These are phyloP conservation scores for Aspergillus niger DNA, from an alignment of 2,329 filamentous ascomycete species.

Conservation along the genomic window DNA sequence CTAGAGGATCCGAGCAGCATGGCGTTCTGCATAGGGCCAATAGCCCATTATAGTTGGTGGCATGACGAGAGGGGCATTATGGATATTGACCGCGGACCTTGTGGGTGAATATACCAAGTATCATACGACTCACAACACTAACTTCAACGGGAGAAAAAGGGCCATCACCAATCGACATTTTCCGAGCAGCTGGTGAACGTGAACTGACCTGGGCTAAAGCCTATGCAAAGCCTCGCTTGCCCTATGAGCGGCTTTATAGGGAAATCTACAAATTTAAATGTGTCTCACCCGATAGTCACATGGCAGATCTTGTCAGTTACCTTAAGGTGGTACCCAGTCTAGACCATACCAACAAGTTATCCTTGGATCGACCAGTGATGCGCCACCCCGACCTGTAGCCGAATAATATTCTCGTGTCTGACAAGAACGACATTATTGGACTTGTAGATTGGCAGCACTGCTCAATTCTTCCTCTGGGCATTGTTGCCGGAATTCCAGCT, in stretches of 20 bases:
- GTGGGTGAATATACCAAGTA: constrained; percentile 15
- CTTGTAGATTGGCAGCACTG: constrained; percentile 49
- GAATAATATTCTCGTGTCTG: constrained; percentile 33
- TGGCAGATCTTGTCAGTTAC: constrained; percentile 20
- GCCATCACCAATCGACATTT: constrained; percentile 12
- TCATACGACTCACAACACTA: neutral
- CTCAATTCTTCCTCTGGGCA: constrained; percentile 39
- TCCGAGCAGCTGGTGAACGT: constrained; percentile 16
- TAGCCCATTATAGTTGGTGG: constrained; percentile 21
- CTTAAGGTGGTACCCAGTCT: constrained; percentile 17
- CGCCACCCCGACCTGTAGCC: constrained; percentile 32
- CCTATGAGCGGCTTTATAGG: constrained; percentile 21
- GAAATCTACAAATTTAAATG: constrained; percentile 18
- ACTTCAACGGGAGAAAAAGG: constrained; percentile 10
- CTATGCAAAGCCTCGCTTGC: constrained; percentile 21
- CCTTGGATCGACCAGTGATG: constrained; percentile 20
- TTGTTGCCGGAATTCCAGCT: constrained; percentile 42
- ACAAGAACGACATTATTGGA: constrained; percentile 35
- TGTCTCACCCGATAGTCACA: constrained; percentile 18
- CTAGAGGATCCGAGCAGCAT: constrained; percentile 16
- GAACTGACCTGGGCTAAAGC: constrained; percentile 20
- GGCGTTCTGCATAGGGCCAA: constrained; percentile 23
- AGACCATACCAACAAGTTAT: constrained; percentile 6
- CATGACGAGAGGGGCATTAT: constrained; percentile 13
- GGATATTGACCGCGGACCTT: constrained; percentile 18